Base-by-base conservation (phyloP, 768 basidiomycete genomes). In the Xerocomellus intermedius region DNA sequence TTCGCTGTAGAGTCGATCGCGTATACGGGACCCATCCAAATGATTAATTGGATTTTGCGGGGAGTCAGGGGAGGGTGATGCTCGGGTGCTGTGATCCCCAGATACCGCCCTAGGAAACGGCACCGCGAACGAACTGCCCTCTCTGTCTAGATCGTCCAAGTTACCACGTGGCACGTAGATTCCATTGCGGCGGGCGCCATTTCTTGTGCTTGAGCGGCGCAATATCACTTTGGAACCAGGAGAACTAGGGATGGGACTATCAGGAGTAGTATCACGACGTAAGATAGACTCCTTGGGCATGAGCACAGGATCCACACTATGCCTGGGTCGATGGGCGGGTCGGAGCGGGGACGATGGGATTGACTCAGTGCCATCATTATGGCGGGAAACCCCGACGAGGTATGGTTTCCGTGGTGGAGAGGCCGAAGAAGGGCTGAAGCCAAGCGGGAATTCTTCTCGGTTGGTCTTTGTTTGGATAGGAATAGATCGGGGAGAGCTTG, bases 1-100 rank as follows among this genome's bases (percentile, higher is more conserved):
- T 60, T 91, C 89, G 64, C 85, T 89, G 66, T 87, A 84, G 73
- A 89, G 87, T 32, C 88, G 82, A 17, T 84, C 82, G 12, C 65
- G 67, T 42, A 70, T 52, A 21, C 89, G 81, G 39, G 76, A 78
- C 16, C 66, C 73, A 24, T 70, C 70, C 28, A 61, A 30, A 42
- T 52, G 60, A 74, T 75, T 50, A 62, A 56, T 22, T 57, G 59
- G 51, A 56, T 37, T 60, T 10, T 65, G 65, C 8, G 69, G 67
- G n/a, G 70, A 72, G 44, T 70, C 73, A 38, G 73, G 74, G 7
- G 78, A 72, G 28, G 78, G 73, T 2, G 75, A 70, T 21, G 62
- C 62, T 50, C 57, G 62, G 46, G 53, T 41, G 30, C 63, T 69
- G 52, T 77, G 73, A 50, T 86, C 86, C 16, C 73, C 82, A 37